phyloP scores from a whole-genome alignment of 352 stramenopile species.

The Phytophthora megakarya region DNA sequence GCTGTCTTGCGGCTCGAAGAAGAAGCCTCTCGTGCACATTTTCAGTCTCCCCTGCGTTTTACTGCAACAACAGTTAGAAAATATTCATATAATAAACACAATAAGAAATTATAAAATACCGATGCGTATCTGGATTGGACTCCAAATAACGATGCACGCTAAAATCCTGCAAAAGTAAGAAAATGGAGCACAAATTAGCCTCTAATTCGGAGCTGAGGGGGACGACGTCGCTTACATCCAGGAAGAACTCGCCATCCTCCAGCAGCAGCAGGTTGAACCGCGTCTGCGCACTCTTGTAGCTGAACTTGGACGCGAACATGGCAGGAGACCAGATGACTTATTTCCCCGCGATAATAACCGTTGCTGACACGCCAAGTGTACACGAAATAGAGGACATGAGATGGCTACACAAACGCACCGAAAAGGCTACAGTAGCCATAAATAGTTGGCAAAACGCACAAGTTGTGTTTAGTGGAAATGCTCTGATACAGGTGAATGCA shows the following conservation, averaged over 20 bases:
- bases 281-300: conserved; percentile 59
- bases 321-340: conserved; percentile 6
- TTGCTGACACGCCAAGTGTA: conserved; percentile 18
- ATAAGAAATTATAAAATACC: conserved; percentile 40
- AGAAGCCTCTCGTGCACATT: conserved; percentile 89
- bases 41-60: conserved; percentile 86
- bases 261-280: conserved; percentile 94
- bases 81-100: conserved; percentile 1
- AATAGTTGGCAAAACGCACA: too few relatives aligned
- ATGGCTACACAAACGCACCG: too few relatives aligned
- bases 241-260: conserved; percentile 95
- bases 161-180: conserved; percentile 65
- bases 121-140: conserved; percentile 49
- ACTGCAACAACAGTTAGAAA: conserved; percentile 30
- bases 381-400: conserved; percentile 7
- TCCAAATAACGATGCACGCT: conserved; percentile 83
- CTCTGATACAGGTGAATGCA: too few relatives aligned
- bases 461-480: too few relatives aligned
- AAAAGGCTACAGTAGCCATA: too few relatives aligned
- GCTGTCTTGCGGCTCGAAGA: conserved; percentile 92
- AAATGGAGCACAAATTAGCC: background rate
- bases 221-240: conserved; percentile 65
- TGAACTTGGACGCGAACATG: conserved; percentile 49
- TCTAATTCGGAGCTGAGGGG: background rate
- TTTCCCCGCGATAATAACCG: background rate